These are phyloP conservation scores for Venustampulla echinocandica DNA, from an alignment of 495 filamentous ascomycete genomes.

Conservation along the genomic window DNA sequence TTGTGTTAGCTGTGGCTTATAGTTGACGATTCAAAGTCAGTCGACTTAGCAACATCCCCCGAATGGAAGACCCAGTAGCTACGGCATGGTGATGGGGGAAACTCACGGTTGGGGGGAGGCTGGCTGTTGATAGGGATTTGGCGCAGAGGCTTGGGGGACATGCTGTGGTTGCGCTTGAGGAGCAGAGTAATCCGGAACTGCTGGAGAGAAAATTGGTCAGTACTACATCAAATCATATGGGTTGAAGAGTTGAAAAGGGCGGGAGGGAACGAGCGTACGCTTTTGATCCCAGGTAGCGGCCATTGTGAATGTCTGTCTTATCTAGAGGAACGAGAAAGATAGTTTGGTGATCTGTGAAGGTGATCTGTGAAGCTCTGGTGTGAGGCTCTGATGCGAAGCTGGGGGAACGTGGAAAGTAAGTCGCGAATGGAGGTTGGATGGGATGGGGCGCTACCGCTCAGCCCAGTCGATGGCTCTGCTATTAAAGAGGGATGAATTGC, in stretches of 20 bases:
- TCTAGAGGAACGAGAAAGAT: background rate
- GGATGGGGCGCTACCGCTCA: too few species aligned
- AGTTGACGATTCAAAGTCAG: too few species aligned
- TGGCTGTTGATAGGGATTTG: slow-evolving; percentile 45
- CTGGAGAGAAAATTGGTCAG: background rate
- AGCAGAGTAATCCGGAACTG: background rate
- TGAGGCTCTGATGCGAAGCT: too few species aligned
- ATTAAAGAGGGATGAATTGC: too few species aligned
- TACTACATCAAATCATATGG: background rate
- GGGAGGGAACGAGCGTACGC: too few species aligned
- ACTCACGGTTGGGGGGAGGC: slow-evolving; percentile 38
- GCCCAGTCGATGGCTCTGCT: too few species aligned
- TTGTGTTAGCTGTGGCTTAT: too few species aligned
- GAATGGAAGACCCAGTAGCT: background rate
- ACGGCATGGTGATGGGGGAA: background rate
- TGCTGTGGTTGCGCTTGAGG: background rate
- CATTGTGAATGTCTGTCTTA: background rate
- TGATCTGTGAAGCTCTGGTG: too few species aligned
- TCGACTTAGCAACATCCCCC: too few species aligned
- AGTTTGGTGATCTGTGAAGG: background rate
- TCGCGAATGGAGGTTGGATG: too few species aligned
- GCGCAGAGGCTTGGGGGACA: slow-evolving; percentile 41
- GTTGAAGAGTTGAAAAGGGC: background rate
- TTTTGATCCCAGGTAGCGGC: background rate
- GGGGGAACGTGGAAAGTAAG: too few species aligned